Evolutionary conservation across 2,329 filamentous ascomycete species (phyloP).

Genomic region (Rhytidhysteron rufulum): DNA sequence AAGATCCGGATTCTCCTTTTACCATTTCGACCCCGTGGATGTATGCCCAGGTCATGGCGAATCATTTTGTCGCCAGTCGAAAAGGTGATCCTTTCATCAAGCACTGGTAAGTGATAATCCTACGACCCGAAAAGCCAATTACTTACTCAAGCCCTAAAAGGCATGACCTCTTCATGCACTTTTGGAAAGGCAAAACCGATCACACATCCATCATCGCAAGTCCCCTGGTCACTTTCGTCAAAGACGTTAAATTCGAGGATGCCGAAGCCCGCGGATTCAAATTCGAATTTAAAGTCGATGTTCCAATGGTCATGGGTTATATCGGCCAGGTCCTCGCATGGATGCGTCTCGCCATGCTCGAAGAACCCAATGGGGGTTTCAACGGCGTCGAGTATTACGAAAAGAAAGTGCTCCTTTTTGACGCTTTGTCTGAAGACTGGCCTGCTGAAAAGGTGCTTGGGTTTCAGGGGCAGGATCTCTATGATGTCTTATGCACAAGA

Average conservation of each 20-base stretch:
- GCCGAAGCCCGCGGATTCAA: constrained; percentile 17
- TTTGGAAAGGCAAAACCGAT: constrained; percentile 19
- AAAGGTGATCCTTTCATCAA: constrained; percentile 44
- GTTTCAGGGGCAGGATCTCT: constrained; percentile 20
- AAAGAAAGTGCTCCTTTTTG: constrained; percentile 24
- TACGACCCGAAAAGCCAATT: neutral
- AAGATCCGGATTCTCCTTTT: constrained; percentile 33
- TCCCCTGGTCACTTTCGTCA: constrained; percentile 22
- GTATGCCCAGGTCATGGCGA: constrained; percentile 28
- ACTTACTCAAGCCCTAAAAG: constrained; percentile 4
- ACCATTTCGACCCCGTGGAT: constrained; percentile 25
- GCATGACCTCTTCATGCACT: constrained; percentile 23
- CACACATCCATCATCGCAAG: constrained; percentile 15
- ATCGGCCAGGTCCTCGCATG: constrained; percentile 39
- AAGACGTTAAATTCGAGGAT: constrained; percentile 19
- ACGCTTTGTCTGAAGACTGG: constrained; percentile 20
- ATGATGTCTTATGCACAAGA: constrained; percentile 21
- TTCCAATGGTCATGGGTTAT: constrained; percentile 34
- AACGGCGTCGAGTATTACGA: constrained; percentile 26
- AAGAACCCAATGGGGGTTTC: constrained; percentile 28
- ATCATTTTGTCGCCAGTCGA: constrained; percentile 44
- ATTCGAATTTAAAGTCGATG: constrained; percentile 32
- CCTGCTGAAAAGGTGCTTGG: constrained; percentile 22
- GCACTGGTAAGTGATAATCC: constrained; percentile 33
- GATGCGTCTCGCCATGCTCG: constrained; percentile 27